Percentiles rank a stretch among this genome's conserved stretches.
These are phyloP conservation scores for Fusarium sublunatum DNA, from an alignment of 2,329 filamentous ascomycete genomes.

Conservation along the genomic window DNA sequence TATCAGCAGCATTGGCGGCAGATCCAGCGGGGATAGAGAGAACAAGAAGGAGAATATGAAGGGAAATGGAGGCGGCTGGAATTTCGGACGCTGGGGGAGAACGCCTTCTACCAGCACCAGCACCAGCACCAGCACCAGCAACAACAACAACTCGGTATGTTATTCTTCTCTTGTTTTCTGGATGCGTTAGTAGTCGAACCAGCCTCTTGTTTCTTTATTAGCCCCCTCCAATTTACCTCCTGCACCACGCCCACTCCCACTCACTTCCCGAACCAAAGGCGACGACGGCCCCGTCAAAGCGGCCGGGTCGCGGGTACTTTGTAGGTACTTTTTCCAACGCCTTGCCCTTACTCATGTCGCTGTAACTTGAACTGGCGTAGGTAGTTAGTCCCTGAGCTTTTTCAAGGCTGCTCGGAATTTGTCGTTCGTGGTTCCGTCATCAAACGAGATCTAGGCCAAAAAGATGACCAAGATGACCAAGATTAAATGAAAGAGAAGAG, in stretches of 20 bases:
- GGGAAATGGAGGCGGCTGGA: conserved; percentile 29
- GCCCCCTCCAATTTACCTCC: conserved; percentile 19
- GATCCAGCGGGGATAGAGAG: background rate
- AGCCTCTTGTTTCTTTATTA: conserved; percentile 5
- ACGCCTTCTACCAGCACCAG: conserved; percentile 23
- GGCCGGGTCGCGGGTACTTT: background rate
- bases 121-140: conserved; percentile 7
- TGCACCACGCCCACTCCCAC: conserved; percentile 25
- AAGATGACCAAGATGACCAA: conserved; percentile 1
- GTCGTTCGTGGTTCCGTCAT: conserved; percentile 32
- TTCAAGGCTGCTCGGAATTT: conserved; percentile 9
- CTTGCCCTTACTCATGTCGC: conserved; percentile 24
- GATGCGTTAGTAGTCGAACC: background rate
- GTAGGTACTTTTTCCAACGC: conserved; percentile 9
- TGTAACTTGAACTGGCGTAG: conserved; percentile 15
- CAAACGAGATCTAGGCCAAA: conserved; percentile 12
- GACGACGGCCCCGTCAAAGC: conserved; percentile 13
- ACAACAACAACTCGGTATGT: conserved; percentile 16
- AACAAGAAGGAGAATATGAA: conserved; percentile 36
- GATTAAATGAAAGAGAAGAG: background rate
- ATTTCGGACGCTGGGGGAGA: conserved; percentile 35
- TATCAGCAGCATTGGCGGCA: conserved; percentile 27
- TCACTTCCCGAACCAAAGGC: conserved; percentile 14
- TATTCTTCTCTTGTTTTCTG: background rate
- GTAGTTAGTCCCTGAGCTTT: conserved; percentile 21